Conservation (phyloP, 2,329 filamentous ascomycete species). For the Pezicula carpinea region DNA sequence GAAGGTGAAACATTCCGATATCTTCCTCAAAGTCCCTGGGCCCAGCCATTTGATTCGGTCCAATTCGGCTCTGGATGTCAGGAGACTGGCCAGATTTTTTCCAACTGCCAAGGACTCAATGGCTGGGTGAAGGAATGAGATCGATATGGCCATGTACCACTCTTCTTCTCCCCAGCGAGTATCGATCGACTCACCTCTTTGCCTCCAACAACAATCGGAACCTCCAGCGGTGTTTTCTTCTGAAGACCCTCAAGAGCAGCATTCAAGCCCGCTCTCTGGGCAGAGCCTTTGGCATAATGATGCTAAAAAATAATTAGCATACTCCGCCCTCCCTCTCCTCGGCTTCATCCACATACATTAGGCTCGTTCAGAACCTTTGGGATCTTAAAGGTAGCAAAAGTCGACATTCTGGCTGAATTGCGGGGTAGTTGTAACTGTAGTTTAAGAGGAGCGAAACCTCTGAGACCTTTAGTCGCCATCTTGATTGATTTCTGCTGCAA, state of each 20-base stretch:
- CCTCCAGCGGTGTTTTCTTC: constrained; percentile 64
- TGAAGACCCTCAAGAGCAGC: constrained; percentile 68
- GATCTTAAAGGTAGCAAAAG: constrained; percentile 77
- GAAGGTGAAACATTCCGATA: too few species aligned
- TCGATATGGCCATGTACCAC: neutral
- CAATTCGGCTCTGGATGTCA: too few species aligned
- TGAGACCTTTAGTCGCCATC: constrained; percentile 21
- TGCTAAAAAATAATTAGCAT: constrained; percentile 49
- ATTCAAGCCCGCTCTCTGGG: constrained; percentile 71
- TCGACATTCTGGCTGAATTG: constrained; percentile 20
- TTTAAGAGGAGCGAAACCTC: constrained; percentile 17
- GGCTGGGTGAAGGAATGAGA: neutral
- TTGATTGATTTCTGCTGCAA: neutral
- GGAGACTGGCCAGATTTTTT: too few species aligned
- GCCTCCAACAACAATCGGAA: constrained; percentile 80
- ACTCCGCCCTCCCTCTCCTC: constrained; percentile 3
- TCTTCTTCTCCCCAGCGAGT: constrained; percentile 21
- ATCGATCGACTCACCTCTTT: constrained; percentile 53
- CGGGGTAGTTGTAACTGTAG: constrained; percentile 21
- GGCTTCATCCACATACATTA: constrained; percentile 63
- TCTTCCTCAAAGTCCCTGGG: too few species aligned
- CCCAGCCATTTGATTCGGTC: too few species aligned
- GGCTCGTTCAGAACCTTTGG: constrained; percentile 88
- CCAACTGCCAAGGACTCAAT: neutral
- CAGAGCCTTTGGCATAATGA: constrained; percentile 80